Evolutionary conservation across 2,329 filamentous ascomycete genomes (phyloP), one percentile per base, ranked within the genome.

Genomic region (Keithomyces neogunnii): DNA sequence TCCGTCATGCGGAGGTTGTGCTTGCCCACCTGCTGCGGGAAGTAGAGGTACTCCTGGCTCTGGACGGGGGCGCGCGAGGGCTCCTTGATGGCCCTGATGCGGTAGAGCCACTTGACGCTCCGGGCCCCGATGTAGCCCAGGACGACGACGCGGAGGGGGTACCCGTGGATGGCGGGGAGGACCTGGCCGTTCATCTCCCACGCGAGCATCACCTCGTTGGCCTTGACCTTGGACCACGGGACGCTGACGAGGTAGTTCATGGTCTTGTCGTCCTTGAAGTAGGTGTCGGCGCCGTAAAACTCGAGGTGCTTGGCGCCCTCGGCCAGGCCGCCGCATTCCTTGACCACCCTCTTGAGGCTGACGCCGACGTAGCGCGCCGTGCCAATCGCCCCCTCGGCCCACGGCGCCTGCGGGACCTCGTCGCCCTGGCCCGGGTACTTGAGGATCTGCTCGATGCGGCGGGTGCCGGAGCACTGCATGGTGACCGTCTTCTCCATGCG

Each of bases 141-240:
- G 0, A 86, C 82, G 0, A 87, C 73, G 0, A 75, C 71, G 4
- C 84, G 74, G 0, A 88, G 66, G 0, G 84, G 84, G 29, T 73
- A 82, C 0, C 84, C 84, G 53, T 88, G 85, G 53, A 86, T 85
- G 9, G 71, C 73, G 0, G 84, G 84, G 0, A 88, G 69, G 0
- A 73, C 73, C 54, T 84, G 69, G 4, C 78, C 83, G 56, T 88
- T 88, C 84, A 88, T 88, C 59, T 86, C 80, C 82, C 82, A 88
- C 0, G 79, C 80, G 0, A 88, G 71, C 47, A 88, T 69, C 0
- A 88, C 84, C 59, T 88, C 81, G 55, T 85, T 77, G 7, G 73
- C 67, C 56, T 82, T 84, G 45, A 86, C 83, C 64, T 88, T 88
- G 5, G 76, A 75, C 70, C 76, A 84, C 0, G 85, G 85, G 0